Percentiles rank a stretch among this genome's conserved stretches.
phyloP scores from a whole-genome alignment of 164 flowering plant genomes.

The Aristolochia fimbriata region DNA sequence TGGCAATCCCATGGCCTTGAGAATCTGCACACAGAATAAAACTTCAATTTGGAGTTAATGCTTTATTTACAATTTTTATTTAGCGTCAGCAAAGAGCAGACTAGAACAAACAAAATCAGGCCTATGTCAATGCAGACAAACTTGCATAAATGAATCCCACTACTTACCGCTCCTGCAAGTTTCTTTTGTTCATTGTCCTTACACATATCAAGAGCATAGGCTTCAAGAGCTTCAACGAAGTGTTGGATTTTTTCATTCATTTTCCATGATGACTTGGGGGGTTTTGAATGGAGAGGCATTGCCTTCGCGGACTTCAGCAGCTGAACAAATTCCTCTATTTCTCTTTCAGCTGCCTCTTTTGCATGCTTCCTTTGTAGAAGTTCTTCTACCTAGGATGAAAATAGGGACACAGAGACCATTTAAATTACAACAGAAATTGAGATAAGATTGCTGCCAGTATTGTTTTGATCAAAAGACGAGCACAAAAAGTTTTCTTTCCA shows the following conservation, averaged over 20 bases:
- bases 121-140: background rate
- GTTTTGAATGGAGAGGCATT: conserved; percentile 55
- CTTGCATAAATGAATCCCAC: background rate
- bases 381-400: conserved; percentile 62
- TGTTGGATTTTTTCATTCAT: conserved; percentile 42
- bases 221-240: conserved; percentile 60
- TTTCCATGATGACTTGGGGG: conserved; percentile 63
- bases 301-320: conserved; percentile 60
- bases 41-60: background rate
- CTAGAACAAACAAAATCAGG: background rate
- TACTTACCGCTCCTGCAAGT: conserved; percentile 67
- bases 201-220: conserved; percentile 74
- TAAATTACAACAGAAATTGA: too few species aligned
- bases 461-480: too few species aligned
- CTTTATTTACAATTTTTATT: background rate
- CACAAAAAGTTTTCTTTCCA: too few species aligned
- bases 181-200: conserved; percentile 59
- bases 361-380: conserved; percentile 49
- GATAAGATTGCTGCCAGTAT: too few species aligned
- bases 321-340: conserved; percentile 64
- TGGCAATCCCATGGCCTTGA: conserved; percentile 65
- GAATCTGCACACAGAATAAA: conserved; percentile 34
- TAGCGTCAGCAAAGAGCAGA: background rate
- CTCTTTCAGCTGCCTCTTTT: conserved; percentile 73
- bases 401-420: background rate